phyloP scores from a whole-genome alignment of 129 eudicot species.

The Silybum marianum region DNA sequence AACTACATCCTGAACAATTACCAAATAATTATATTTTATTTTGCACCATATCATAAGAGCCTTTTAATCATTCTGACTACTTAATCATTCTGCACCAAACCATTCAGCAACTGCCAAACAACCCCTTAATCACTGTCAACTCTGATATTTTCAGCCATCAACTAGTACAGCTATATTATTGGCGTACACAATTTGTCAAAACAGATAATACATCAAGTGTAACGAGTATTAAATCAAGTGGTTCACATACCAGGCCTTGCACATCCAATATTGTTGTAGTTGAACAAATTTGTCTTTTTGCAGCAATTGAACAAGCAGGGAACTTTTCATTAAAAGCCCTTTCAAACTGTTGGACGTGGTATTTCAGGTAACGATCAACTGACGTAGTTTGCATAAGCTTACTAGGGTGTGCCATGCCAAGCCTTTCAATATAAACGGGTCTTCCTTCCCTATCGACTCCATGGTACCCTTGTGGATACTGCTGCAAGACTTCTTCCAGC shows the following conservation, averaged over 20 bases:
- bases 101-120: too few relatives aligned
- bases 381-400: constrained; percentile 78
- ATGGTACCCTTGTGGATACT: constrained; percentile 96
- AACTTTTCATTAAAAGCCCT: constrained; percentile 71
- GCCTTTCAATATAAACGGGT: constrained; percentile 88
- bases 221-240: neutral
- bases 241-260: constrained; percentile 78
- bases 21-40: too few relatives aligned
- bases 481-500: constrained; percentile 74
- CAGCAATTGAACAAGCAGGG: constrained; percentile 91
- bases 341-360: constrained; percentile 91
- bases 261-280: constrained; percentile 87
- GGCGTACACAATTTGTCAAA: neutral
- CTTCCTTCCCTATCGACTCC: constrained; percentile 94
- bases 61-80: too few relatives aligned
- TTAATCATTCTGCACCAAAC: too few relatives aligned
- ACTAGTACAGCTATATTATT: neutral
- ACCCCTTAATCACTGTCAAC: neutral
- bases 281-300: constrained; percentile 71
- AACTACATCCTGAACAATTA: too few relatives aligned
- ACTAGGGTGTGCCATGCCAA: constrained; percentile 78
- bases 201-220: neutral
- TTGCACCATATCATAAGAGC: too few relatives aligned
- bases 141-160: neutral
- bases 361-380: constrained; percentile 66